phyloP scores from a whole-genome alignment of 192 early-diverging fungal genomes.

The Physocladia obscura region DNA sequence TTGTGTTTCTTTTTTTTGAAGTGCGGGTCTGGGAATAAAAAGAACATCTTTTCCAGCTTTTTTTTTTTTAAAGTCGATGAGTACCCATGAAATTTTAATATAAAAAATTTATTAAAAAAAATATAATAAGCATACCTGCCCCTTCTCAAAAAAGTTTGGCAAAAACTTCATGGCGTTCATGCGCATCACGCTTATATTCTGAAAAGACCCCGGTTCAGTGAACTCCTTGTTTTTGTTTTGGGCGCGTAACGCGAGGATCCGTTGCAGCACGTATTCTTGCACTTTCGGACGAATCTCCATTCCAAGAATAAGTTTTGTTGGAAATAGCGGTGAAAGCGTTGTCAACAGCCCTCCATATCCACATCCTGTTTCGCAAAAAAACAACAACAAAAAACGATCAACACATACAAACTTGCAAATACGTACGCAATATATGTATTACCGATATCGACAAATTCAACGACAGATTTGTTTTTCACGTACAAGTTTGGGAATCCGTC shows the following conservation, averaged over 20 bases:
- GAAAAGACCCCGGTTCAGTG: conserved; percentile 72
- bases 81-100: not conserved
- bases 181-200: conserved; percentile 94
- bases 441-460: conserved; percentile 97
- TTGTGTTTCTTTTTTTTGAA: conserved; percentile 99
- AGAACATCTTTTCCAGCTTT: conserved; percentile 92
- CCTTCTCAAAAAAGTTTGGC: conserved; percentile 96
- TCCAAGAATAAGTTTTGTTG: conserved; percentile 89
- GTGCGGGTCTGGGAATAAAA: conserved; percentile 98
- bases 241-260: conserved; percentile 74
- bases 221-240: conserved; percentile 46
- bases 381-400: not conserved
- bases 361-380: conserved; percentile 56
- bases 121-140: conserved; percentile 58
- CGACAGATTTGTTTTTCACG: conserved; percentile 37
- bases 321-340: conserved; percentile 86
- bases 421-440: not conserved
- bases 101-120: not conserved
- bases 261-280: conserved; percentile 84
- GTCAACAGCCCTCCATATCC: conserved; percentile 91
- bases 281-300: conserved; percentile 99
- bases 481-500: conserved; percentile 77
- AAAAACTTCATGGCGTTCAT: conserved; percentile 99
- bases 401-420: not conserved
- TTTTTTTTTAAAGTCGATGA: not conserved